Base-by-base conservation (phyloP, 371 early-diverging fungal genomes). In the Blastocladiella emersonii region DNA sequence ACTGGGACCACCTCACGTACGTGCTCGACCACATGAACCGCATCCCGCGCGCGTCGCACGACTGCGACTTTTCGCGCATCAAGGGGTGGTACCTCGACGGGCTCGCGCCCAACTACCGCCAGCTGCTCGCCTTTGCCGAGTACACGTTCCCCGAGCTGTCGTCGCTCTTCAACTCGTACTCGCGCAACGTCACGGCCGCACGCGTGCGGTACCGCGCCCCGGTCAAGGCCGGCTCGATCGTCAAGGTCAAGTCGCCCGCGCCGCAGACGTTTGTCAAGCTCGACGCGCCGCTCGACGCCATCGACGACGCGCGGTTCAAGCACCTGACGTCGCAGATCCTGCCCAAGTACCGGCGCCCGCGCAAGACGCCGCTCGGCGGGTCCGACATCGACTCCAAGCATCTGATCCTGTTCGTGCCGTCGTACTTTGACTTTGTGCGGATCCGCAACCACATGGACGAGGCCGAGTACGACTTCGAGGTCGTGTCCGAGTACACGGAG, bases 381-480 rank as follows among this genome's bases (percentile, higher is more conserved):
- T 10, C 12, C 53, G 53, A 51, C 15, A 8, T 51, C 53, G 53
- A 51, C 15, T 15, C 53, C 32, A 51, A 51, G 32, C 88, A 90
- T 71, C 85, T 88, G 56, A 73, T 93, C 68, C 80, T 98, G 49
- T 90, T 91, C 72, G 83, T 93, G 12, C 90, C 97, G n/a, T 88
- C 89, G 17, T 98, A 96, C 70, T 93, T 95, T 76, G 98, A 98
- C 67, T 98, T 86, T 80, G 90, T 95, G 15, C 80, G 93, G 12
- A 63, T 98, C 35, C 79, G 95, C 53, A 95, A 95, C 67, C 86
- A 88, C 67, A 76, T 92, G 63, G 77, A 84, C 45, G 87, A 90
- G 65, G 83, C 83, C 69, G 77, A 77, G 63, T 85, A 80, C 68
- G 79, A 83, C 6, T 89, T 89, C 70, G 85, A 78, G 12, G 76